Conservation (phyloP, 2,329 filamentous ascomycete genomes). For the Penicillium fuscoglaucum region DNA sequence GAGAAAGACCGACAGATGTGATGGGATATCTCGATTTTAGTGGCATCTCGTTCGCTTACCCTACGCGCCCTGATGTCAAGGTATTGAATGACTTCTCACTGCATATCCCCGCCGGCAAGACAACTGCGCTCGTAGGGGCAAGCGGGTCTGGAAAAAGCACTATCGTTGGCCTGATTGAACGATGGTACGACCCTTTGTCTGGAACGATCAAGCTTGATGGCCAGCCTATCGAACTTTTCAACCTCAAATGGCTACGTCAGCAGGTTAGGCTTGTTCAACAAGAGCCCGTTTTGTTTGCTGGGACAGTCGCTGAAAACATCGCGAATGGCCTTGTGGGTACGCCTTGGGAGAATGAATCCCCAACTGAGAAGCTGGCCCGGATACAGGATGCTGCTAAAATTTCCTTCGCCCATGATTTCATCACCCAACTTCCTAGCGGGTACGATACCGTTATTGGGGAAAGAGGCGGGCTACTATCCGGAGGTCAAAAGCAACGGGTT, state of each 20-base stretch:
- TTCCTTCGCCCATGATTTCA: conserved; percentile 73
- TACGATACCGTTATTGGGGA: conserved; percentile 85
- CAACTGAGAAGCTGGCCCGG: conserved; percentile 49
- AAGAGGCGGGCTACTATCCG: conserved; percentile 76
- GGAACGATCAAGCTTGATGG: conserved; percentile 43
- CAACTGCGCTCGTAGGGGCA: conserved; percentile 67
- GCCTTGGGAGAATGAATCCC: conserved; percentile 59
- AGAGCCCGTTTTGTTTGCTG: conserved; percentile 80
- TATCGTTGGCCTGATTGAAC: conserved; percentile 67
- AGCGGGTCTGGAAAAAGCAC: conserved; percentile 75
- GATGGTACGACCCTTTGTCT: conserved; percentile 63
- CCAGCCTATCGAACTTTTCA: conserved; percentile 38
- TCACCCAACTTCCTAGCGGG: conserved; percentile 70
- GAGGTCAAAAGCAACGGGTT: conserved; percentile 91
- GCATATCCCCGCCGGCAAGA: conserved; percentile 42
- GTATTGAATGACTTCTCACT: conserved; percentile 40
- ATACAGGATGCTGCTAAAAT: conserved; percentile 20
- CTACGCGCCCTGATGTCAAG: conserved; percentile 42
- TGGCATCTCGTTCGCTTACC: conserved; percentile 40
- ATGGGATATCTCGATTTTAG: conserved; percentile 41
- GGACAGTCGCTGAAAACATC: conserved; percentile 81
- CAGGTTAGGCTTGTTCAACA: conserved; percentile 45
- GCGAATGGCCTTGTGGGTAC: conserved; percentile 62
- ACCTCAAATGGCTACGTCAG: conserved; percentile 28
- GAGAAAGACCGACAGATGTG: conserved; percentile 14